Percentiles rank a stretch among this genome's conserved stretches.
Conservation (phyloP, 2,329 filamentous ascomycete species). For the Scytalidium lignicola region DNA sequence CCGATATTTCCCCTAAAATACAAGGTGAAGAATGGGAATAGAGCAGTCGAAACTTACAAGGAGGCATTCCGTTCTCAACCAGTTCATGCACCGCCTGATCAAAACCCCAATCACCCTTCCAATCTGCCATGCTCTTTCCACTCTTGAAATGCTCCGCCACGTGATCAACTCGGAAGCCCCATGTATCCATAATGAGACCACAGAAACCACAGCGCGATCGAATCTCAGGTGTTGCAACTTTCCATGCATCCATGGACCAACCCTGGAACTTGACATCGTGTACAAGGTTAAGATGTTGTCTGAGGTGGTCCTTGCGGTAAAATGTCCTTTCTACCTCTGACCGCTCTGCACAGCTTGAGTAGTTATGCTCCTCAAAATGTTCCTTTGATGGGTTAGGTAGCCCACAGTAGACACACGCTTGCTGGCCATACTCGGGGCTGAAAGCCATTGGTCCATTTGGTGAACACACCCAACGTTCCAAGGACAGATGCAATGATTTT, state of each 20-base stretch:
- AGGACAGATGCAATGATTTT: conserved; percentile 59
- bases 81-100: conserved; percentile 55
- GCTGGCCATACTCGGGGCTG: conserved; percentile 53
- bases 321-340: conserved; percentile 56
- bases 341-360: conserved; percentile 62
- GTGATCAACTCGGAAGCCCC: conserved; percentile 56
- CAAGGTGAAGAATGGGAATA: conserved; percentile 29
- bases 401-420: conserved; percentile 56
- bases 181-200: conserved; percentile 55
- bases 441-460: conserved; percentile 51
- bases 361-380: conserved; percentile 56
- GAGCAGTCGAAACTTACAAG: conserved; percentile 45
- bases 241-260: conserved; percentile 64
- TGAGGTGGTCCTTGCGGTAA: conserved; percentile 62
- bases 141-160: conserved; percentile 64
- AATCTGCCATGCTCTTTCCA: conserved; percentile 61
- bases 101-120: conserved; percentile 68
- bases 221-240: conserved; percentile 54
- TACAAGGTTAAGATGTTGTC: conserved; percentile 59
- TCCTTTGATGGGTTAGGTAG: conserved; percentile 47
- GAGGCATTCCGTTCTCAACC: conserved; percentile 63
- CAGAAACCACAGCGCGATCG: conserved; percentile 63
- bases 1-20: conserved; percentile 13
- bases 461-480: conserved; percentile 61
- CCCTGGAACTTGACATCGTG: conserved; percentile 53